phyloP scores from a whole-genome alignment of 1,284 basidiomycete species.

The Melampsora americana region DNA sequence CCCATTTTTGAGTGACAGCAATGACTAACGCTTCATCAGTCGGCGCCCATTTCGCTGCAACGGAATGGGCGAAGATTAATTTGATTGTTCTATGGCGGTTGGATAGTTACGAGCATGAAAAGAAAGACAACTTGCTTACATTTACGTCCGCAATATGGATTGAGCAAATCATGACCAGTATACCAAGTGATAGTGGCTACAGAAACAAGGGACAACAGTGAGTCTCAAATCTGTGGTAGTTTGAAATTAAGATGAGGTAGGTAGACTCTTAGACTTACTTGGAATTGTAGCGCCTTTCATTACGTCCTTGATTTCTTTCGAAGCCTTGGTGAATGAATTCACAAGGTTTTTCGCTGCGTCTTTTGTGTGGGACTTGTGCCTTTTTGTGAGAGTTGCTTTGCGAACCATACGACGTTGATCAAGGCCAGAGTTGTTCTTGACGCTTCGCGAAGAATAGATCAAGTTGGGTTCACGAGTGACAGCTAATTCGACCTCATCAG shows the following conservation, averaged over 20 bases:
- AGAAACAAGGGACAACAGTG: background rate
- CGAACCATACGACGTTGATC: constrained; percentile 7
- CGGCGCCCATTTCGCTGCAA: constrained; percentile 48
- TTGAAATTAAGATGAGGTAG: background rate
- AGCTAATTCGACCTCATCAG: constrained; percentile 3
- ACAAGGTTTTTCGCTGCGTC: background rate
- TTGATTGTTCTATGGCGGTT: background rate
- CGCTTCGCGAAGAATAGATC: background rate
- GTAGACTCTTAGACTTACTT: constrained; percentile 3
- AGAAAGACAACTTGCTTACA: constrained; percentile 11
- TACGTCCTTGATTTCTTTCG: constrained; percentile 17
- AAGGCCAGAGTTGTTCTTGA: background rate
- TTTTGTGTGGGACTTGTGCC: background rate
- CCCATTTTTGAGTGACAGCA: constrained; percentile 50
- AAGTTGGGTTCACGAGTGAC: constrained; percentile 5
- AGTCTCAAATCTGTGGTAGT: background rate
- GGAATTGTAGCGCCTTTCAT: constrained; percentile 40
- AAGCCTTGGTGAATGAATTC: constrained; percentile 4
- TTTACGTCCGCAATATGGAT: constrained; percentile 48
- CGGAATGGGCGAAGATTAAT: background rate
- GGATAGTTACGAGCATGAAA: background rate
- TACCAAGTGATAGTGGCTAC: constrained; percentile 49
- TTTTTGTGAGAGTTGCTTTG: constrained; percentile 5
- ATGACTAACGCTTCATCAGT: constrained; percentile 49
- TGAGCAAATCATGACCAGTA: constrained; percentile 47